Conservation (phyloP, 345 rosid species). For the Streptanthus diversifolius region DNA sequence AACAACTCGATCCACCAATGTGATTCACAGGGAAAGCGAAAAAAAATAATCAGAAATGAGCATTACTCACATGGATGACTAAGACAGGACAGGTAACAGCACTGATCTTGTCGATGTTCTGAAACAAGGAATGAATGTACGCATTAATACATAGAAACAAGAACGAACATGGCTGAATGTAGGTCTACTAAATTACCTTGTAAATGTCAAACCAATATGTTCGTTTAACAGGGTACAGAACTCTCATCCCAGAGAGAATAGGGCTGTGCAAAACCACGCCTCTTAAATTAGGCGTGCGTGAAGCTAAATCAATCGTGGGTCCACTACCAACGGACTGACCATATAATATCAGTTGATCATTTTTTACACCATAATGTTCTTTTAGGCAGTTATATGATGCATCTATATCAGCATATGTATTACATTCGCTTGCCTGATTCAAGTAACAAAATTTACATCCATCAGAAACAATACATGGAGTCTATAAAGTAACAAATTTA, state of each 20-base stretch:
- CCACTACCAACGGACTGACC: constrained; percentile 99
- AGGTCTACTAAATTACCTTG: constrained; percentile 53
- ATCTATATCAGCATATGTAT: constrained; percentile 92
- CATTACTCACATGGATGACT: constrained; percentile 80
- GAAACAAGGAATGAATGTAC: constrained; percentile 25
- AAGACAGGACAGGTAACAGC: constrained; percentile 72
- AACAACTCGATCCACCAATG: background rate
- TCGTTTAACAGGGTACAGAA: constrained; percentile 80
- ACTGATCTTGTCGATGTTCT: constrained; percentile 94
- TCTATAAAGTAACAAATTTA: constrained; percentile 17
- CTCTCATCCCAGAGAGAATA: constrained; percentile 92
- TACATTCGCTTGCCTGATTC: constrained; percentile 86
- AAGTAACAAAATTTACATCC: constrained; percentile 12
- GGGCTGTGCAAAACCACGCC: constrained; percentile 95
- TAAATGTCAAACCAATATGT: constrained; percentile 98
- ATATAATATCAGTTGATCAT: constrained; percentile 81
- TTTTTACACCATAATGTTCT: constrained; percentile 80
- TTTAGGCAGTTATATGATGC: constrained; percentile 78
- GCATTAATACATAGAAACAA: background rate
- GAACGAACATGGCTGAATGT: background rate
- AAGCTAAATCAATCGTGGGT: constrained; percentile 91
- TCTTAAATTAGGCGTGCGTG: constrained; percentile 72
- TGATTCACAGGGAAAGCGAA: background rate
- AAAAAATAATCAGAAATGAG: background rate
- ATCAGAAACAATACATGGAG: background rate